Evolutionary conservation across 2,329 filamentous ascomycete species (phyloP).

Genomic region (Alternaria sp.): DNA sequence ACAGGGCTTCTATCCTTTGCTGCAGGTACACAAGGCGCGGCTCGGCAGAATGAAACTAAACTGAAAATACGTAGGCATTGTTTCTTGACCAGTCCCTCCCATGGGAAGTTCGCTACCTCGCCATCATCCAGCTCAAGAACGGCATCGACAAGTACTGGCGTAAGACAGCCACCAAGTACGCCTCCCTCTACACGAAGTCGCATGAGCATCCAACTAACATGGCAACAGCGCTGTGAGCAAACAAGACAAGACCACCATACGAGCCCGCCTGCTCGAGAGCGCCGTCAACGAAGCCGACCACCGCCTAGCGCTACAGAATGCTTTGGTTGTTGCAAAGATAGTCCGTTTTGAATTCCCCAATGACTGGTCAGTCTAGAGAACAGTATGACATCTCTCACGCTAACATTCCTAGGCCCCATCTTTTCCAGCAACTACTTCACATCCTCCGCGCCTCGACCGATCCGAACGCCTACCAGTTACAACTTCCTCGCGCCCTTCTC

Average conservation of each 20-base stretch:
- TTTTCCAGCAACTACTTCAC: constrained; percentile 55
- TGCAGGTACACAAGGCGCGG: constrained; percentile 48
- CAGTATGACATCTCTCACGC: not conserved
- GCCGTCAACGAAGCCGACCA: constrained; percentile 79
- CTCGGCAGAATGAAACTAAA: not conserved
- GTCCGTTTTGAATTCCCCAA: constrained; percentile 87
- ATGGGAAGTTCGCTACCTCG: constrained; percentile 81
- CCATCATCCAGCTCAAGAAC: constrained; percentile 94
- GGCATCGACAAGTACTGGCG: constrained; percentile 96
- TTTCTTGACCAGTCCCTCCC: constrained; percentile 83
- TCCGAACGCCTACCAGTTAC: constrained; percentile 66
- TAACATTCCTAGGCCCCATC: constrained; percentile 46
- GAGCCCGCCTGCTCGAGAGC: constrained; percentile 76
- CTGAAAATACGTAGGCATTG: constrained; percentile 65
- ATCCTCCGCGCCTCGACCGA: constrained; percentile 67
- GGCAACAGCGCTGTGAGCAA: constrained; percentile 63
- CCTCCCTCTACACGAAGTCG: not conserved
- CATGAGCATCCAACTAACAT: constrained; percentile 18
- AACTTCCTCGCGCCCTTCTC: constrained; percentile 75
- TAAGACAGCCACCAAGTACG: constrained; percentile 73
- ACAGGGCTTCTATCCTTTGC: constrained; percentile 58
- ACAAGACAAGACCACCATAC: constrained; percentile 79
- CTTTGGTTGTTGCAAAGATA: constrained; percentile 86
- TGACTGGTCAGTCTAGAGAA: constrained; percentile 70
- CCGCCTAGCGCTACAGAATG: constrained; percentile 84